Evolutionary conservation across 139 green algal species (phyloP), one percentile per base, ranked within the genome.

Genomic region (Coelastrella sp.): DNA sequence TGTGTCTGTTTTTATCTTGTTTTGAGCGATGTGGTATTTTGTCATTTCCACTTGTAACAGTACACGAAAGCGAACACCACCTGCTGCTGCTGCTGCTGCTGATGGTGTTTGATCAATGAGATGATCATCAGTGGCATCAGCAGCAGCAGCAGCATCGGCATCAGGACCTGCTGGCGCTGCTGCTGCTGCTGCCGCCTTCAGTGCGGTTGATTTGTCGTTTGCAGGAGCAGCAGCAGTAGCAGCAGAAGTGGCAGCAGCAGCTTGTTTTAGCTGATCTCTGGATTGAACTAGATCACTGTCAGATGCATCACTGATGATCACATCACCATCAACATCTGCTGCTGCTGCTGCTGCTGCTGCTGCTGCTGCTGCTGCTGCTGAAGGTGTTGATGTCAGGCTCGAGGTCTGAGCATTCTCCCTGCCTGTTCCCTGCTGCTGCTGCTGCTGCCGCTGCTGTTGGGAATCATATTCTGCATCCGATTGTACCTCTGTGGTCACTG

Each of bases 11-110:
- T 90, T 78, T 17, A 90, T 78, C 24, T 78, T 78, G 59, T 14
- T 4, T 65, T 85, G 75, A 35, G 70, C 17, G 7, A 85, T 75
- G 86, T 90, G 86, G 57, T 65, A 85, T 27, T 76, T 78, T 57
- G 57, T 78, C 12, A 90, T 85, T 10, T 25, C 72, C 12, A 90
- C 86, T 17, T 60, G 56, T 6, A 83, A 15, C 19, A 70, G 35
- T 0, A 90, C 74, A 27, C 59, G 57, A 60, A 57, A 85, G 7
- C 35, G n/a, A 15, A 82, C 70, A 20, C 85, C 72, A 10, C 57
- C 27, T 59, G 24, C 70, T 82, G 72, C 72, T 35, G 35, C 72
- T 61, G 70, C 72, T 73, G 85, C 70, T 59, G 66, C 24, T 57
- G 61, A 24, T 56, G 82, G 19, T 3, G 7, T 35, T 7, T 76